A percentile compares a stretch with the other conserved stretches of the same genome.
phyloP scores from a whole-genome alignment of 306 rosid genomes.

The Vigna reflexopilosa region DNA sequence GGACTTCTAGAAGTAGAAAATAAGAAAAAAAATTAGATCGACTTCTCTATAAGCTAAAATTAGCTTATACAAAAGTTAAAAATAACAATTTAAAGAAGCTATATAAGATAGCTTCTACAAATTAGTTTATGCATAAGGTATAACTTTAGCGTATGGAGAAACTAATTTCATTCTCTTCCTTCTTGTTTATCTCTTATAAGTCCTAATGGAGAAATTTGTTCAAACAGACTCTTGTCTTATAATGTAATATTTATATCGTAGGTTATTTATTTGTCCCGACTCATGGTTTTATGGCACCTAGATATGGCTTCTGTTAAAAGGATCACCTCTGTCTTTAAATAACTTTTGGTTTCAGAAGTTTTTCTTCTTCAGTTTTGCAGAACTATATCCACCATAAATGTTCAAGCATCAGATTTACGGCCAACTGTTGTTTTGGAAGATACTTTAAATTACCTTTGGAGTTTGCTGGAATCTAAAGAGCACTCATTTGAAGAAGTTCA shows the following conservation, averaged over 20 bases:
- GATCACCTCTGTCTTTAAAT: slow-evolving; percentile 21
- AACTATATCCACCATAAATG: slow-evolving; percentile 67
- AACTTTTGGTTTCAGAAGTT: slow-evolving; percentile 21
- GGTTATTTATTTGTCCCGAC: slow-evolving; percentile 17
- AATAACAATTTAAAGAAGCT: too few species aligned
- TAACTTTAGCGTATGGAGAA: too few species aligned
- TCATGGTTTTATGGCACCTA: slow-evolving; percentile 8
- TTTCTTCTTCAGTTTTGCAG: slow-evolving; percentile 81
- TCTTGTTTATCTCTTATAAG: too few species aligned
- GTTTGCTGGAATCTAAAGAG: slow-evolving; percentile 62
- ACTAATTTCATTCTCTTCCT: too few species aligned
- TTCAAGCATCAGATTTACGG: slow-evolving; percentile 78
- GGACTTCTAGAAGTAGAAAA: too few species aligned
- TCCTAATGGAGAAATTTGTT: too few species aligned
- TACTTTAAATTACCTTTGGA: slow-evolving; percentile 68
- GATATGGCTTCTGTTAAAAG: neutral
- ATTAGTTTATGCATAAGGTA: too few species aligned
- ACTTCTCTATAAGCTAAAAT: too few species aligned
- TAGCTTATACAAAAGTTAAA: too few species aligned
- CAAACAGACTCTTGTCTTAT: neutral
- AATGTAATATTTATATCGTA: neutral
- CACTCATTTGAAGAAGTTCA: slow-evolving; percentile 81
- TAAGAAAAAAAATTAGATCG: too few species aligned
- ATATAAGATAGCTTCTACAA: too few species aligned
- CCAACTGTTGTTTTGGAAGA: slow-evolving; percentile 79